Base-by-base conservation (phyloP, 2,329 filamentous ascomycete genomes). In the Colletotrichum orbiculare region DNA sequence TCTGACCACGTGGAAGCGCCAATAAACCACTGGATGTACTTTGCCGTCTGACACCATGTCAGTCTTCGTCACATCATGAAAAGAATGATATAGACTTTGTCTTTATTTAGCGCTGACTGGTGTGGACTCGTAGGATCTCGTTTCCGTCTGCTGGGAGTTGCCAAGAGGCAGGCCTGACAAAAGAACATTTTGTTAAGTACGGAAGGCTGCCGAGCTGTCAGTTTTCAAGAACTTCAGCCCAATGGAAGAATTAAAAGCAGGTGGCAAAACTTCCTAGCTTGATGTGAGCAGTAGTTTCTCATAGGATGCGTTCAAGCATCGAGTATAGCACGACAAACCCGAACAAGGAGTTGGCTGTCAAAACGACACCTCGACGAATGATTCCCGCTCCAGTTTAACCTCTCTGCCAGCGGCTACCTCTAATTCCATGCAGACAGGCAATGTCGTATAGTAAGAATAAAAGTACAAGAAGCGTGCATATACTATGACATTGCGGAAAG, bases 191-290 rank as follows among this genome's bases (percentile, higher is more conserved):
- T 25, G 9, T 15, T 9, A 3, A 8, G 13, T 13, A 15, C 47
- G 47, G 47, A 49, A 37, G 12, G 33, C 37, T 49, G 33, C 33
- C 47, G 47, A 49, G 47, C 47, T 49, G 33, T 49, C 47, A 49
- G 13, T 35, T 49, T 37, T 33, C 33, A 49, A n/a, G 3, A 49
- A 37, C 8, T 15, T 37, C 17, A 33, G 13, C 45, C 17, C 25
- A 37, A n/a, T 49, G 4, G 10, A 49, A 49, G 47, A 13, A 37
- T 49, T 15, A 8, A 13, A 49, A 35, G 47, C 7, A 49, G 17
- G 17, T 49, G 47, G 17, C 12, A 15, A 13, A 15, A 35, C 47
- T 11, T 13, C 3, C 4, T 25, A 5, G 25, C 33, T 49, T 37
- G 47, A 25, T 8, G 33, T n/a, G 15, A 35, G 13, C 8, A 37